Percentiles rank a stretch among this genome's conserved stretches.
phyloP scores from a whole-genome alignment of 352 stramenopile genomes.

The Phytophthora quininea region DNA sequence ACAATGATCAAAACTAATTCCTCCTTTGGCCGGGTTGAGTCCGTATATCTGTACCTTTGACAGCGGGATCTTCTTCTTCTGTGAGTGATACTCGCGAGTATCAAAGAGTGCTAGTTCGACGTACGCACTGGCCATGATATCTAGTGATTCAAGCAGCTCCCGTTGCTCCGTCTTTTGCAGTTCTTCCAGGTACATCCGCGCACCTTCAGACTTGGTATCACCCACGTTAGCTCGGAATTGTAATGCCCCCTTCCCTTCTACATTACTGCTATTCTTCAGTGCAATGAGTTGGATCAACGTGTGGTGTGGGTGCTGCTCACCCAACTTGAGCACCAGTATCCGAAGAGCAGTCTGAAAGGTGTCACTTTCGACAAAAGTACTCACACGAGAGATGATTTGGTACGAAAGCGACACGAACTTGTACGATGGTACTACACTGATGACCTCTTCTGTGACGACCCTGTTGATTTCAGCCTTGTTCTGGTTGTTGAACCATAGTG shows the following conservation, averaged over 20 bases:
- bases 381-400: constrained; percentile 97
- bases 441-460: constrained; percentile 83
- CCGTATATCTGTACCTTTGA: constrained; percentile 60
- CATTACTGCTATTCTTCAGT: constrained; percentile 92
- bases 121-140: constrained; percentile 78
- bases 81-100: constrained; percentile 73
- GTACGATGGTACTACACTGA: constrained; percentile 91
- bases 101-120: constrained; percentile 84
- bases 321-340: constrained; percentile 92
- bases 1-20: constrained; percentile 70
- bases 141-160: constrained; percentile 76
- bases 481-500: constrained; percentile 95
- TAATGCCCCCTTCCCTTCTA: constrained; percentile 80
- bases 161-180: constrained; percentile 55
- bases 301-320: constrained; percentile 96
- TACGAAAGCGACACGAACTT: constrained; percentile 97
- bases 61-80: constrained; percentile 77
- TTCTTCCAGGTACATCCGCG: constrained; percentile 65
- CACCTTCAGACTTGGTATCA: constrained; percentile 74
- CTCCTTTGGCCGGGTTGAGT: constrained; percentile 26
- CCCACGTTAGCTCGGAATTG: constrained; percentile 85
- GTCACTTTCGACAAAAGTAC: constrained; percentile 33
- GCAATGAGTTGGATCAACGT: constrained; percentile 95
- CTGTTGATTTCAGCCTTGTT: constrained; percentile 73
- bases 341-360: constrained; percentile 89